Evolutionary conservation across 2,329 filamentous ascomycete genomes (phyloP).

Genomic region (Apiospora arundinis): DNA sequence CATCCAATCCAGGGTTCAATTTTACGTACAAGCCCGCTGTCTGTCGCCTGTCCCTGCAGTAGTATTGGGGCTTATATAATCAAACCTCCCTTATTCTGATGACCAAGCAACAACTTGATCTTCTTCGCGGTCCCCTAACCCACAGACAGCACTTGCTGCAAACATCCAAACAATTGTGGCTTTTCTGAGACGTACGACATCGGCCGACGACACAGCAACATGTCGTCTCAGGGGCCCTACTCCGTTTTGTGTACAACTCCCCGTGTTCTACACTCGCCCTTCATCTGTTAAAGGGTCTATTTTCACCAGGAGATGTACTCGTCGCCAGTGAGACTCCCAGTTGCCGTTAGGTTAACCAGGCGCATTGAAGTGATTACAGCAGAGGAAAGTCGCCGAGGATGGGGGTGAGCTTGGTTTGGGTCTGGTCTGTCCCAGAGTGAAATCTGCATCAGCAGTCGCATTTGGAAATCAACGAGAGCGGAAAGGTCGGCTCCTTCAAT

Average conservation of each 20-base stretch:
- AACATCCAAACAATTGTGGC: neutral
- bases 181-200: neutral
- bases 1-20: neutral
- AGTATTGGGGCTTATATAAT: neutral
- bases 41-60: neutral
- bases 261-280: neutral
- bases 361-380: neutral
- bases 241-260: neutral
- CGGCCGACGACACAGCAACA: neutral
- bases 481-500: neutral
- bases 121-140: neutral
- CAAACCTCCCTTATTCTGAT: neutral
- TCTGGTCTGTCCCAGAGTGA: neutral
- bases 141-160: neutral
- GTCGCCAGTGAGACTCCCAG: neutral
- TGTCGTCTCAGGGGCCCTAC: neutral
- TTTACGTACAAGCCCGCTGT: neutral
- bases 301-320: neutral
- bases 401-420: too few relatives aligned
- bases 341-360: neutral
- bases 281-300: neutral
- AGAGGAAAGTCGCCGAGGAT: neutral
- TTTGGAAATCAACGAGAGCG: neutral
- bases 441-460: neutral
- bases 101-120: neutral